Conservation (phyloP, 2,329 filamentous ascomycete species). For the Colletotrichum phormii region DNA sequence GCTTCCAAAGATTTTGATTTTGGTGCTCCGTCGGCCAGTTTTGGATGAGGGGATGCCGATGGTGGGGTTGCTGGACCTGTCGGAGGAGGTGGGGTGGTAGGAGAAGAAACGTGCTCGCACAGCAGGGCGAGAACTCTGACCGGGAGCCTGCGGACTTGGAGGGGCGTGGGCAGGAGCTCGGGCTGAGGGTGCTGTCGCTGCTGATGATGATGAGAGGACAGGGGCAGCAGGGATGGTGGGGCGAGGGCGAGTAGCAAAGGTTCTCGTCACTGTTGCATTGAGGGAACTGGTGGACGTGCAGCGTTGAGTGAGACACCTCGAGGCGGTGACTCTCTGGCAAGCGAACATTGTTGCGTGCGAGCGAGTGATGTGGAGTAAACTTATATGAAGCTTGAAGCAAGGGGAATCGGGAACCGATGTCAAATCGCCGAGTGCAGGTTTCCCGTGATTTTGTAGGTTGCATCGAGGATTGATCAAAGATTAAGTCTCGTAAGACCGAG, state of each 20-base stretch:
- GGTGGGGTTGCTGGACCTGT: conserved; percentile 35
- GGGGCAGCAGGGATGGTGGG: conserved; percentile 26
- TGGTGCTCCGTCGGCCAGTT: conserved; percentile 38
- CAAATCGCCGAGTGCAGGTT: neutral
- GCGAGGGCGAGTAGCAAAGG: conserved; percentile 24
- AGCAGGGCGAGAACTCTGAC: conserved; percentile 9
- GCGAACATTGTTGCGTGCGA: neutral
- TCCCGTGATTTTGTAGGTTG: neutral
- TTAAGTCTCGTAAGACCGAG: neutral
- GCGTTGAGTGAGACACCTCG: conserved; percentile 24
- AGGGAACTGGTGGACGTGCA: conserved; percentile 13
- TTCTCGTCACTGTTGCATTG: conserved; percentile 24
- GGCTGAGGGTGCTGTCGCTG: neutral
- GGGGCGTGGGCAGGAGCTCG: conserved; percentile 1
- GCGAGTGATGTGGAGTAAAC: neutral
- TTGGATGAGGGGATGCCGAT: conserved; percentile 44
- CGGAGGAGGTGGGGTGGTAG: conserved; percentile 32
- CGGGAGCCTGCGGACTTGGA: neutral
- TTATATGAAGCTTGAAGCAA: neutral
- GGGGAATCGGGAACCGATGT: neutral
- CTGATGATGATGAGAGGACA: conserved; percentile 4
- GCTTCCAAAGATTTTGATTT: conserved; percentile 44
- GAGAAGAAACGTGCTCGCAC: conserved; percentile 33
- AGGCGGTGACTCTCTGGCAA: conserved; percentile 20
- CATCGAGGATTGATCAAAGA: neutral